phyloP scores from a whole-genome alignment of 2,329 filamentous ascomycete species.

The Stachybotrys elegans region DNA sequence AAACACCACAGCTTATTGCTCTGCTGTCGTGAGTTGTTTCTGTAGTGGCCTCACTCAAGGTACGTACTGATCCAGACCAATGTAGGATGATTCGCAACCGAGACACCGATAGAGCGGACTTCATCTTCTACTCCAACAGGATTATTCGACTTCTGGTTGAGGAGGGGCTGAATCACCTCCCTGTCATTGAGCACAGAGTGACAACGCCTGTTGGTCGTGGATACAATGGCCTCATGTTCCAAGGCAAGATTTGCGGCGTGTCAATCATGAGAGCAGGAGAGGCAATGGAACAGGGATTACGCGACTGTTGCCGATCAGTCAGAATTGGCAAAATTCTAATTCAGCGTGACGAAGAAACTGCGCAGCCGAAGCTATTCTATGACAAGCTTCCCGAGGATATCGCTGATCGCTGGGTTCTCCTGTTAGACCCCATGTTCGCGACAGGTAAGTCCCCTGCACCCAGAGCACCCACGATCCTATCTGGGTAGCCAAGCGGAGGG shows the following conservation, averaged over 20 bases:
- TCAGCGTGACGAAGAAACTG: constrained; percentile 93
- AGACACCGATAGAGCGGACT: constrained; percentile 85
- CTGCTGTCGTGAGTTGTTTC: constrained; percentile 77
- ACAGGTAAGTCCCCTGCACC: constrained; percentile 76
- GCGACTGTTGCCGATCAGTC: constrained; percentile 96
- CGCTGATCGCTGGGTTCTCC: constrained; percentile 82
- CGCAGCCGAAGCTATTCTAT: constrained; percentile 89
- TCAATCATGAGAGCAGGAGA: constrained; percentile 98
- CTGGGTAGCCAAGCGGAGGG: no score
- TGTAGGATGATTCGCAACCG: constrained; percentile 90
- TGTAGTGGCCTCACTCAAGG: constrained; percentile 4
- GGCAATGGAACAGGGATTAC: constrained; percentile 94
- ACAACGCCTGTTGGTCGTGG: constrained; percentile 84
- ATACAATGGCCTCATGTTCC: constrained; percentile 89
- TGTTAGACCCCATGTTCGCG: constrained; percentile 98
- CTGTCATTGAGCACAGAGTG: constrained; percentile 81
- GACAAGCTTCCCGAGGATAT: constrained; percentile 97
- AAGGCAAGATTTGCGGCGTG: constrained; percentile 97
- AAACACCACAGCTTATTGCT: constrained; percentile 95
- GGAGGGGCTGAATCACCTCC: constrained; percentile 94
- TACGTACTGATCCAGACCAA: constrained; percentile 13
- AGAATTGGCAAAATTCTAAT: constrained; percentile 98
- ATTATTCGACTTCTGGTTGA: constrained; percentile 96
- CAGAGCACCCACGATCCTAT: no score
- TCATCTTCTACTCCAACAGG: constrained; percentile 98